A percentile compares a stretch with the other conserved stretches of the same genome.
phyloP scores from a whole-genome alignment of 805 yeast genomes.

The Kazachstania kunashirensis region DNA sequence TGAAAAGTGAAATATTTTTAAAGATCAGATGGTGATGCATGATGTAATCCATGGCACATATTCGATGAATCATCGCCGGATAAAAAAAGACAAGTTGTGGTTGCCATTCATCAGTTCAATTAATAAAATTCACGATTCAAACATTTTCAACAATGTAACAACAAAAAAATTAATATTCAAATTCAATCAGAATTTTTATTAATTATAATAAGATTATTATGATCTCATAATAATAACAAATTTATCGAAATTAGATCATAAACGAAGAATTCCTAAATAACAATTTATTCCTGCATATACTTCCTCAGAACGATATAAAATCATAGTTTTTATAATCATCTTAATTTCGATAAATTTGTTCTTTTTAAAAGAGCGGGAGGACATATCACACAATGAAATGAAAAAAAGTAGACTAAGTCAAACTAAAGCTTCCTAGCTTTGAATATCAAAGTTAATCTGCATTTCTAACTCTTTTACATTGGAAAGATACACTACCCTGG shows the following conservation, averaged over 20 bases:
- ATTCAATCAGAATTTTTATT: not conserved
- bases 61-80: constrained; percentile 35
- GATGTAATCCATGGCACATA: constrained; percentile 76
- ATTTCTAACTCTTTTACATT: no score
- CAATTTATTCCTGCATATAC: constrained; percentile 65
- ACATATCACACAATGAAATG: no score
- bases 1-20: constrained; percentile 3
- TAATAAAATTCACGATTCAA: no score
- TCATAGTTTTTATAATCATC: constrained; percentile 27
- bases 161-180: not conserved
- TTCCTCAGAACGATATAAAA: constrained; percentile 48
- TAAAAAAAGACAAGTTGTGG: constrained; percentile 28
- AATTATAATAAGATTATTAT: constrained; percentile 19
- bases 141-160: not conserved
- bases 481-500: no score
- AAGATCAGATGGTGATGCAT: constrained; percentile 96
- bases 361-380: no score
- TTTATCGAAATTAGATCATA: constrained; percentile 38
- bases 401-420: no score
- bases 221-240: constrained; percentile 19
- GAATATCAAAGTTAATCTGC: no score
- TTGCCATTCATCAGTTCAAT: constrained; percentile 31
- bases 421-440: no score
- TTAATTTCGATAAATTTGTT: constrained; percentile 2
- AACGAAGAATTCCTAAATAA: constrained; percentile 67